Conservation (phyloP, 805 yeast species). For the Tetrapisispora fleetii region DNA sequence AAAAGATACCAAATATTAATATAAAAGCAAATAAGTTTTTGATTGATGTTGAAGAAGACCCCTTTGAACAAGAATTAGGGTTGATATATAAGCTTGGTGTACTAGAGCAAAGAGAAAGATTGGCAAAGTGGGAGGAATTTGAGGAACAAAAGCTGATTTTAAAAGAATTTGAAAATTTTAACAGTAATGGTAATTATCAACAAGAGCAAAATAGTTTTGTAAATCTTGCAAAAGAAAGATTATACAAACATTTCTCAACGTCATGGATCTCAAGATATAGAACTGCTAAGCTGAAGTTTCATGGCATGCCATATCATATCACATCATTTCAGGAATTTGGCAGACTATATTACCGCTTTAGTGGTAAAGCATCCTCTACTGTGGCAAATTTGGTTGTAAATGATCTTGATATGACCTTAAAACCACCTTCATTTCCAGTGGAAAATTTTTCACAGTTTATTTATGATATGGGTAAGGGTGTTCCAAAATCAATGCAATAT, state of each 20-base stretch:
- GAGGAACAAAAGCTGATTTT: slow-evolving; percentile 10
- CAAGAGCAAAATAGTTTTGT: slow-evolving; percentile 1
- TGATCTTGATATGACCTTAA: slow-evolving; percentile 17
- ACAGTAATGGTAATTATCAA: background rate
- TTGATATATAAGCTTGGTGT: slow-evolving; percentile 48
- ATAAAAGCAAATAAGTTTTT: slow-evolving; percentile 35
- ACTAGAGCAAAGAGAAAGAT: slow-evolving; percentile 45
- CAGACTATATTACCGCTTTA: slow-evolving; percentile 11
- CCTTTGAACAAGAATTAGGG: slow-evolving; percentile 53
- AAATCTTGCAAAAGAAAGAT: slow-evolving; percentile 8
- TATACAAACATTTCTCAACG: slow-evolving; percentile 31
- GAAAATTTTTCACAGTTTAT: slow-evolving; percentile 28
- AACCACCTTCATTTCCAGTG: slow-evolving; percentile 27
- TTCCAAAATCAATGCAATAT: slow-evolving; percentile 43
- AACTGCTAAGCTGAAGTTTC: slow-evolving; percentile 24
- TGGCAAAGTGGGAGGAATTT: slow-evolving; percentile 30
- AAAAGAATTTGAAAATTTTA: background rate
- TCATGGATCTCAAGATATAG: slow-evolving; percentile 32
- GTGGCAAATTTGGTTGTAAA: slow-evolving; percentile 20
- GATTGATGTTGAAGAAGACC: slow-evolving; percentile 50
- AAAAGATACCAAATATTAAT: slow-evolving; percentile 34
- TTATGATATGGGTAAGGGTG: slow-evolving; percentile 36
- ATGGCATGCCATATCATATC: slow-evolving; percentile 21
- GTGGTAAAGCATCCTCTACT: slow-evolving; percentile 19
- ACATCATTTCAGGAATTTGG: slow-evolving; percentile 12